phyloP scores from a whole-genome alignment of 2,329 filamentous ascomycete species.

The Orbilia blumenaviensis region DNA sequence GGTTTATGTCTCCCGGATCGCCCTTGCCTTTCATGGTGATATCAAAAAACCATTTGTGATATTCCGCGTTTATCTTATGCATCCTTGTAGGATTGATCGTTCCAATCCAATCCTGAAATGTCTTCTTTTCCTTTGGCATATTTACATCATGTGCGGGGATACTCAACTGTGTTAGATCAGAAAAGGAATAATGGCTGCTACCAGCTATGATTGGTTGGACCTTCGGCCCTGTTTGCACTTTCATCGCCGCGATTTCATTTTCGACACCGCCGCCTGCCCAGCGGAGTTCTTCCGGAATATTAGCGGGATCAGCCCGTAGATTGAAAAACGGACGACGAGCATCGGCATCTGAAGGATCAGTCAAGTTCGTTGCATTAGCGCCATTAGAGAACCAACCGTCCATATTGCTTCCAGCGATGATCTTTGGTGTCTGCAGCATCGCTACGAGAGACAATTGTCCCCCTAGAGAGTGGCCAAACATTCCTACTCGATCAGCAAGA shows the following conservation, averaged over 20 bases:
- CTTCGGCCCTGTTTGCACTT: slow-evolving; percentile 31
- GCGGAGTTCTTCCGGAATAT: slow-evolving; percentile 10
- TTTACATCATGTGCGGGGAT: slow-evolving; percentile 13
- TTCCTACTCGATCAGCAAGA: slow-evolving; percentile 17
- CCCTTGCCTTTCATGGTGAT: slow-evolving; percentile 22
- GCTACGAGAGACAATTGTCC: slow-evolving; percentile 21
- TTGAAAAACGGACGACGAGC: slow-evolving; percentile 17
- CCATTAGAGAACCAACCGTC: slow-evolving; percentile 41
- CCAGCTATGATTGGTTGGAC: slow-evolving; percentile 29
- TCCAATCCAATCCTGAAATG: slow-evolving; percentile 33
- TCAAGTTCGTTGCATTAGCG: slow-evolving; percentile 38
- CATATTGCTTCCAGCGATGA: slow-evolving; percentile 34
- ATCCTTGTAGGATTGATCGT: slow-evolving; percentile 15
- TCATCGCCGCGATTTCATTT: slow-evolving; percentile 33
- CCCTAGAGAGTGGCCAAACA: slow-evolving; percentile 32
- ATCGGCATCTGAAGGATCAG: slow-evolving; percentile 6
- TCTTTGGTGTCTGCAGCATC: slow-evolving; percentile 19
- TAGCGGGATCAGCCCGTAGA: not conserved
- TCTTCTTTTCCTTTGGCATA: slow-evolving; percentile 9
- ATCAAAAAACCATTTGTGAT: slow-evolving; percentile 35
- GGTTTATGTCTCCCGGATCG: not conserved
- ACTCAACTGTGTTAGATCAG: slow-evolving; percentile 29
- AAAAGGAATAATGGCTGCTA: slow-evolving; percentile 31
- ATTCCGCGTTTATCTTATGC: slow-evolving; percentile 23
- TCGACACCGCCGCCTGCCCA: slow-evolving; percentile 27